Conservation (phyloP, 768 basidiomycete species). For the Suillus cothurnatus region DNA sequence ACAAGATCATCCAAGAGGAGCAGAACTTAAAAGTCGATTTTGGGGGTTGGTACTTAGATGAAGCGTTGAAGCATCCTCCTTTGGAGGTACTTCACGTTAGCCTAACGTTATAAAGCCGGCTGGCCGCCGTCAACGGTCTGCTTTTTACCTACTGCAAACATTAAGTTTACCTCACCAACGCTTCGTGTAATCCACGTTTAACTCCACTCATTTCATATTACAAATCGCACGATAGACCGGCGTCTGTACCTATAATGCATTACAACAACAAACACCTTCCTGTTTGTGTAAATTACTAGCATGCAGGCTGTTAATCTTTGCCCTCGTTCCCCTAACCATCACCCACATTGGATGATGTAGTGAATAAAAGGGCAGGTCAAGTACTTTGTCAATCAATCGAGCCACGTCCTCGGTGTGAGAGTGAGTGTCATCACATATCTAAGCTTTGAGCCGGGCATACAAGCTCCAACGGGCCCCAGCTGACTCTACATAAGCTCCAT, state of each 20-base stretch:
- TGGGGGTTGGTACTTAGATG: neutral
- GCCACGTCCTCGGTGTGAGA: slow-evolving; percentile 7
- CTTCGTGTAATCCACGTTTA: slow-evolving; percentile 7
- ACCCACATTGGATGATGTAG: slow-evolving; percentile 66
- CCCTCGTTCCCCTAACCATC: slow-evolving; percentile 85
- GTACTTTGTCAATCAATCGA: slow-evolving; percentile 13
- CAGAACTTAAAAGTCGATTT: neutral
- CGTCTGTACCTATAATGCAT: neutral
- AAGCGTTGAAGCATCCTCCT: neutral
- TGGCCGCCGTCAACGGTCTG: slow-evolving; percentile 3
- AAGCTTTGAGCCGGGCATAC: slow-evolving; percentile 79
- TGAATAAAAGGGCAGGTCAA: slow-evolving; percentile 63
- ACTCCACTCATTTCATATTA: slow-evolving; percentile 4
- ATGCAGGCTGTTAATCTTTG: slow-evolving; percentile 49
- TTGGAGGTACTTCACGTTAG: slow-evolving; percentile 5
- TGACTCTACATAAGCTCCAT: slow-evolving; percentile 94
- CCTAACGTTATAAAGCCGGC: neutral
- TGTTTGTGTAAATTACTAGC: neutral
- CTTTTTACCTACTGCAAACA: slow-evolving; percentile 1
- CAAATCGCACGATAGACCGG: neutral
- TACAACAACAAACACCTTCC: neutral
- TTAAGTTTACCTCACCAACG: slow-evolving; percentile 1
- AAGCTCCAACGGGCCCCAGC: slow-evolving; percentile 78
- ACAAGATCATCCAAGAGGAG: slow-evolving; percentile 5
- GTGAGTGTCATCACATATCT: slow-evolving; percentile 16